Conservation (phyloP, 805 yeast species). For the Myxozyma lipomycoides region DNA sequence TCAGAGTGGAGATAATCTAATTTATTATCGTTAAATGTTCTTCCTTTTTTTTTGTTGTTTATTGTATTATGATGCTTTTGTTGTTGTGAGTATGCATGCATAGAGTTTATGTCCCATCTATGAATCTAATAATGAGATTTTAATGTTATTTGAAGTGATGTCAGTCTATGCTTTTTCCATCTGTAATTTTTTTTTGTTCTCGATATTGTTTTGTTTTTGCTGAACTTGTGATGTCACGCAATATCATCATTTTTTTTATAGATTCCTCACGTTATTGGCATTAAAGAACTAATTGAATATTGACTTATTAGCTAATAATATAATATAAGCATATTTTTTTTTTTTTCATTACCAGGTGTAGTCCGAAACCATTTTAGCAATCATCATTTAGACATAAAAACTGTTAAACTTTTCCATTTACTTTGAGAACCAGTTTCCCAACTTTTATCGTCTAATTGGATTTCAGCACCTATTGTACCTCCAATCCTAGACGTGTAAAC, state of each 20-base stretch:
- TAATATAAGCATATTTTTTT: not conserved
- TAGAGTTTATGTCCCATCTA: too few relatives aligned
- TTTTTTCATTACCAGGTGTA: not conserved
- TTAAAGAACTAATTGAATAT: not conserved
- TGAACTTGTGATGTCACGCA: not conserved
- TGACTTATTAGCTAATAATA: not conserved
- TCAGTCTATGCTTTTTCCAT: not conserved
- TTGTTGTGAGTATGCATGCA: too few relatives aligned
- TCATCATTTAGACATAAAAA: not conserved
- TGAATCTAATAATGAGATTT: not conserved
- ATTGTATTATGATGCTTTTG: too few relatives aligned
- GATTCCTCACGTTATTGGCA: not conserved
- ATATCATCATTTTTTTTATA: too few relatives aligned
- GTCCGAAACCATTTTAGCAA: too few relatives aligned
- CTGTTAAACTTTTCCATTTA: slow-evolving; percentile 11
- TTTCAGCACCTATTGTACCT: slow-evolving; percentile 5
- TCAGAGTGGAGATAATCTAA: slow-evolving; percentile 10
- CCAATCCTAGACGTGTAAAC: not conserved
- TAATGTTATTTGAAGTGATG: not conserved
- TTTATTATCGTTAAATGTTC: not conserved
- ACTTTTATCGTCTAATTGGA: slow-evolving; percentile 9
- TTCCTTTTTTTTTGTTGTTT: not conserved
- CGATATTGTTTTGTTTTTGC: not conserved
- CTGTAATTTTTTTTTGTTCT: not conserved
- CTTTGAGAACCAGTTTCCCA: slow-evolving; percentile 17